Evolutionary conservation across 305 asterid genomes (phyloP).

Genomic region (Caryopteris hybrid): DNA sequence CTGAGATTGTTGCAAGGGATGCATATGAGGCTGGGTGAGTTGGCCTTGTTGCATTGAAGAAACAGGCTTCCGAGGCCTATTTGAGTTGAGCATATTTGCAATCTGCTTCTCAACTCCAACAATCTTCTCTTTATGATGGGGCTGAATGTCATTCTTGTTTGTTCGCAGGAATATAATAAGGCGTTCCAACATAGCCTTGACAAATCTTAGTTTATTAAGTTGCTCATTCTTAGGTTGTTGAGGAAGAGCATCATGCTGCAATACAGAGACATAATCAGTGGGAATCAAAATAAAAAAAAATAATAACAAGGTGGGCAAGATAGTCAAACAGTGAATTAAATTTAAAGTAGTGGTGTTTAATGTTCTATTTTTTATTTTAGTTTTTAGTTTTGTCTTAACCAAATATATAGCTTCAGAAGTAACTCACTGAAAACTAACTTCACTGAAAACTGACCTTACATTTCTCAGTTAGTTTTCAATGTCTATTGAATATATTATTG

Average conservation of each 20-base stretch:
- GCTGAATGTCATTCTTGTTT: constrained; percentile 59
- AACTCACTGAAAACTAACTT: too few relatives aligned
- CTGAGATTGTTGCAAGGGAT: constrained; percentile 56
- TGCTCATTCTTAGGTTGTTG: constrained; percentile 81
- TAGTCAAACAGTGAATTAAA: neutral
- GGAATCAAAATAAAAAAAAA: too few relatives aligned
- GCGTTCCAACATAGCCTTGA: constrained; percentile 75
- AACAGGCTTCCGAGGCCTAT: constrained; percentile 75
- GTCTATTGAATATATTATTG: neutral
- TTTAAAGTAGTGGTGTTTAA: constrained; percentile 3
- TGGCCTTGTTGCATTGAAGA: constrained; percentile 77
- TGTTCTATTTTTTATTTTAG: too few relatives aligned
- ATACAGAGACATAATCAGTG: constrained; percentile 16
- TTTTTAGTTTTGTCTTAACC: too few relatives aligned
- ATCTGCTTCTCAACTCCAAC: constrained; percentile 71
- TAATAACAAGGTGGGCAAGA: neutral
- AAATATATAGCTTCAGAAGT: neutral
- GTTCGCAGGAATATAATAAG: constrained; percentile 56
- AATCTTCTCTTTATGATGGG: constrained; percentile 63
- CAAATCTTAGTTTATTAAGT: constrained; percentile 66
- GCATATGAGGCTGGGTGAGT: constrained; percentile 57
- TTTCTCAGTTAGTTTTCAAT: neutral
- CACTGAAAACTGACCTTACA: neutral
- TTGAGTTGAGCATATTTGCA: constrained; percentile 53
- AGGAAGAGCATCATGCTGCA: constrained; percentile 82